Evolutionary conservation across 352 stramenopile species (phyloP).

Genomic region (Globisporangium alternatum): DNA sequence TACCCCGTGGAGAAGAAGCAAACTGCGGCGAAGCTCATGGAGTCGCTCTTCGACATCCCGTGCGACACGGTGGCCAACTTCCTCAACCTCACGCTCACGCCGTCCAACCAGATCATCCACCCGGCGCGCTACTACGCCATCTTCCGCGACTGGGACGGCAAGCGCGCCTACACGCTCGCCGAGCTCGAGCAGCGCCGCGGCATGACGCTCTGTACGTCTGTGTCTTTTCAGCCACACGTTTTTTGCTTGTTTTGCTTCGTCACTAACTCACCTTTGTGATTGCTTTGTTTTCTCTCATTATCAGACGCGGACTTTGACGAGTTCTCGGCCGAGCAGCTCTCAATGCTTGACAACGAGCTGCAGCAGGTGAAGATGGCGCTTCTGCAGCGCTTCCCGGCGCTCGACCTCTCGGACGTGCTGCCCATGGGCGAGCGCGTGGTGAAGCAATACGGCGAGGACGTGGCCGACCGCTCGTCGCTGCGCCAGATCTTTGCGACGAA

Average conservation of each 20-base stretch:
- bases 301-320: slow-evolving; percentile 91
- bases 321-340: slow-evolving; percentile 89
- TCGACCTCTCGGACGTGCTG: slow-evolving; percentile 89
- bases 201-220: slow-evolving; percentile 82
- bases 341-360: slow-evolving; percentile 92
- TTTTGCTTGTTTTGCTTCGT: background rate
- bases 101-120: slow-evolving; percentile 94
- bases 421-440: slow-evolving; percentile 90
- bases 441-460: slow-evolving; percentile 91
- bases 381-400: slow-evolving; percentile 86
- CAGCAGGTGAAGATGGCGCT: slow-evolving; percentile 91
- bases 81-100: slow-evolving; percentile 91
- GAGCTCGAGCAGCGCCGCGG: slow-evolving; percentile 87
- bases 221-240: background rate
- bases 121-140: slow-evolving; percentile 91
- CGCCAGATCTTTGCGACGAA: slow-evolving; percentile 91
- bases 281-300: background rate
- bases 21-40: slow-evolving; percentile 73
- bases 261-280: background rate
- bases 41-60: slow-evolving; percentile 90
- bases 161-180: slow-evolving; percentile 77
- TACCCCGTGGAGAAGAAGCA: slow-evolving; percentile 88
- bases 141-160: slow-evolving; percentile 91
- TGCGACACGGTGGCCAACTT: slow-evolving; percentile 91
- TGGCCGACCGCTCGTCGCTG: slow-evolving; percentile 83